A percentile compares a stretch with the other conserved stretches of the same genome.
phyloP scores from a whole-genome alignment of 202 grass and related monocot genomes.

The Brachypodium distachyon region DNA sequence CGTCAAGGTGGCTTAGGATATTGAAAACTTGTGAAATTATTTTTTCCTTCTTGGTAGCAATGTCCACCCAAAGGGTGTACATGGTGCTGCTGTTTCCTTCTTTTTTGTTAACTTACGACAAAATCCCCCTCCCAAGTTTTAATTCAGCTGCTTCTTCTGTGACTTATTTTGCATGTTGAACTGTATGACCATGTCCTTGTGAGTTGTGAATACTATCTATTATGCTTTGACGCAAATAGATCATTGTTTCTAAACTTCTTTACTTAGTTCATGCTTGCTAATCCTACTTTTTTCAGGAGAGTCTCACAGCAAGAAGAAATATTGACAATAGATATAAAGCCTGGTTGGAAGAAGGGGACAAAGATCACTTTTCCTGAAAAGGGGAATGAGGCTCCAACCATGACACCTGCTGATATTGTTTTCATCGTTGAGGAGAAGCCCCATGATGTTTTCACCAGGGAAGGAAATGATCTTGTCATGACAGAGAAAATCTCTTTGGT shows the following conservation, averaged over 20 bases:
- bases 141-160: background rate
- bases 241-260: background rate
- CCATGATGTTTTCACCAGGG: slow-evolving; percentile 76
- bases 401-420: slow-evolving; percentile 79
- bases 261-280: background rate
- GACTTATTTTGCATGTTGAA: background rate
- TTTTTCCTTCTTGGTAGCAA: background rate
- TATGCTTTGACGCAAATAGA: background rate
- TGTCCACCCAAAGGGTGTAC: background rate
- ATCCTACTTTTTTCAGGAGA: slow-evolving; percentile 52
- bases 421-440: slow-evolving; percentile 94
- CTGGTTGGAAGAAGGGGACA: slow-evolving; percentile 93
- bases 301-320: slow-evolving; percentile 65
- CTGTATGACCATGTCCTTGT: background rate
- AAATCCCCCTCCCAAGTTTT: background rate
- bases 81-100: background rate
- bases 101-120: background rate
- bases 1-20: background rate
- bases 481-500: slow-evolving; percentile 78
- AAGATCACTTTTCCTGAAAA: slow-evolving; percentile 83
- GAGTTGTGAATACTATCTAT: background rate
- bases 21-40: slow-evolving; percentile 1
- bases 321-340: slow-evolving; percentile 76
- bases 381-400: slow-evolving; percentile 74
- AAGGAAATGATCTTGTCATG: slow-evolving; percentile 80